Base-by-base conservation (phyloP, 352 stramenopile species). In the Pythium aquatile region DNA sequence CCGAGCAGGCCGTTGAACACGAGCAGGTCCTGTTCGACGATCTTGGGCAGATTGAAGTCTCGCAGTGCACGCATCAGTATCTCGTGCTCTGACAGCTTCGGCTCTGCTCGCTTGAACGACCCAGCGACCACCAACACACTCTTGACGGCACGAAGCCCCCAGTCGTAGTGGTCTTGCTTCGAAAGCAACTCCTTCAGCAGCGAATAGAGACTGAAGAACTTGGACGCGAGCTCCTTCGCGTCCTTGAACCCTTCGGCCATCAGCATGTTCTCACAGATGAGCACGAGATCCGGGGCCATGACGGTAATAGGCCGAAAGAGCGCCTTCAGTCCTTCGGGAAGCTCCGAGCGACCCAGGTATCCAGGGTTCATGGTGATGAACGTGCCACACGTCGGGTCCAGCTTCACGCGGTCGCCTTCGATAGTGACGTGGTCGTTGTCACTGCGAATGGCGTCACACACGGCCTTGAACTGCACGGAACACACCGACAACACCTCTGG, bases 331-430 rank as follows among this genome's bases (percentile, higher is more conserved):
- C 93, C 94, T 72, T 98, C 95, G 1, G 96, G 96, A 1, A 98
- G 80, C 74, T 98, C 94, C 2, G 88, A 97, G 13, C 95, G 82
- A 0, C 95, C 95, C 8, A 98, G 65, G 49, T 98, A 98, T 1
- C 94, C 95, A 10, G 96, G 96, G 66, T 98, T 98, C 96, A 98
- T 98, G 13, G 94, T 98, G 68, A 98, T 98, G 63, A 98, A 98
- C 11, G 90, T 97, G 28, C 95, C 96, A 56, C 91, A 98, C 1
- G 82, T 90, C 8, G 86, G 70, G 61, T 98, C 92, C 0, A 98
- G 76, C 24, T 63, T 81, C 16, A 98, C 90, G 26, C 77, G 83
- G 69, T 98, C 90, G 9, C 92, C 94, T 63, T 98, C 93, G 35
- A 98, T 94, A 7, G 90, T 81, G 37, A 98, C 90, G 0, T 77